Evolutionary conservation across 2,329 filamentous ascomycete genomes (phyloP).

Genomic region (Colletotrichum falcatum): DNA sequence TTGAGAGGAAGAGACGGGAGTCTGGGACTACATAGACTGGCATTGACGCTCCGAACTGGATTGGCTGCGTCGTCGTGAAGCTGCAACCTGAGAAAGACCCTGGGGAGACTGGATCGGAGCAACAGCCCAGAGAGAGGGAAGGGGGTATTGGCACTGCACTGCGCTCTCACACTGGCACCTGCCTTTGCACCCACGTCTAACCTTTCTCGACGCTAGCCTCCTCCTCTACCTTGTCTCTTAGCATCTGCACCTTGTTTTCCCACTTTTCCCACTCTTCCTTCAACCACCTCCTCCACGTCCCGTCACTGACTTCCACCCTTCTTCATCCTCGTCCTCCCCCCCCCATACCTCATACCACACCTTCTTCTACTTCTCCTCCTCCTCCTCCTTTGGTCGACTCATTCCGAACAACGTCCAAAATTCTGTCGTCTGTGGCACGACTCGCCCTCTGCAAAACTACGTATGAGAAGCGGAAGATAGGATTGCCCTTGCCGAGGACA

Average conservation of each 20-base stretch:
- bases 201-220: conserved; percentile 14
- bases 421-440: conserved; percentile 4
- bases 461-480: conserved; percentile 22
- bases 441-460: neutral
- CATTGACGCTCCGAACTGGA: conserved; percentile 17
- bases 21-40: conserved; percentile 1
- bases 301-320: conserved; percentile 15
- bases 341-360: conserved; percentile 36
- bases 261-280: conserved; percentile 37
- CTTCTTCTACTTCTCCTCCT: neutral
- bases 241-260: conserved; percentile 27
- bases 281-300: conserved; percentile 36
- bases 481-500: conserved; percentile 11
- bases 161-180: conserved; percentile 9
- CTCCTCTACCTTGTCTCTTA: conserved; percentile 14
- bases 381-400: conserved; percentile 28
- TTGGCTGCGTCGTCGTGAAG: conserved; percentile 13
- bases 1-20: neutral
- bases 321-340: conserved; percentile 37
- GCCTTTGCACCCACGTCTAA: conserved; percentile 21
- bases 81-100: conserved; percentile 23
- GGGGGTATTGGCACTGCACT: neutral
- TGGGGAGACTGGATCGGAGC: neutral
- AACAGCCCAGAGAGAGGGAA: conserved; percentile 1
- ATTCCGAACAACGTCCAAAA: conserved; percentile 17